Conservation (phyloP, 176 grass and related monocot genomes). For the Avena sativa region DNA sequence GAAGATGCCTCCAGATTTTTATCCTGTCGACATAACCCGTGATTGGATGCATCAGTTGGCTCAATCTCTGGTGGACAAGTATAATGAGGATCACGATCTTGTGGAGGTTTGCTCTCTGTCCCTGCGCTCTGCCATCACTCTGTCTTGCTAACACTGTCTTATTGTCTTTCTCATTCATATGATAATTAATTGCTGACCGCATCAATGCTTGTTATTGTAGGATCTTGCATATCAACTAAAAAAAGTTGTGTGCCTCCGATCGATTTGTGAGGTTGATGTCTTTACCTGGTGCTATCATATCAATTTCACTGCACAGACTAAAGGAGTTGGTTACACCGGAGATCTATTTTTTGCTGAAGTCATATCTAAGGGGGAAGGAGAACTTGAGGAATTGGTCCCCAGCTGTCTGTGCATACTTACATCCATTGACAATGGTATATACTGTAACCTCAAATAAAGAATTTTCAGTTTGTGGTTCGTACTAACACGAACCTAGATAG, state of each 20-base stretch:
- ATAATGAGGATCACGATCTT: background rate
- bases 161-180: background rate
- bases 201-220: background rate
- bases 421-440: conserved; percentile 3
- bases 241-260: background rate
- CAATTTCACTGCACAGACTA: background rate
- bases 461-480: background rate
- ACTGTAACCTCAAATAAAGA: background rate
- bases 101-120: background rate
- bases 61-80: no score
- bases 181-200: background rate
- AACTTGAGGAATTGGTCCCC: background rate
- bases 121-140: background rate
- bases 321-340: background rate
- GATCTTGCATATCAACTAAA: conserved; percentile 6
- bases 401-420: background rate
- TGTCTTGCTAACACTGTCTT: background rate
- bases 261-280: background rate
- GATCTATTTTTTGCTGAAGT: background rate
- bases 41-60: no score
- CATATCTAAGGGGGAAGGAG: background rate
- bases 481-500: background rate
- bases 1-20: no score
- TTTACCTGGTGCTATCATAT: background rate
- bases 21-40: no score